Evolutionary conservation across 306 rosid genomes (phyloP).

Genomic region (Malus orientalis): DNA sequence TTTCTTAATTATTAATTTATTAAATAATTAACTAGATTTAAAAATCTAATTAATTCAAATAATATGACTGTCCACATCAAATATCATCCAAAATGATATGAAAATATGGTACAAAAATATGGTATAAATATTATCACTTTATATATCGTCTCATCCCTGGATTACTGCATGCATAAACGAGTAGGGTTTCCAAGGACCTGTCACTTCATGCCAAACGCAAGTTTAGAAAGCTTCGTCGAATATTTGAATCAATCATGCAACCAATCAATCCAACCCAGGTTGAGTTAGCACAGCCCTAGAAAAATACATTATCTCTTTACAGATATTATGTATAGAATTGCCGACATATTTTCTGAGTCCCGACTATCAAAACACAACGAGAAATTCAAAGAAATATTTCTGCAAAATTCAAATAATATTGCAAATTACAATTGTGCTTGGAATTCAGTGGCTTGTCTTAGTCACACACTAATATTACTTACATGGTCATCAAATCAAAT

Average conservation of each 20-base stretch:
- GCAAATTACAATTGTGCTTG: neutral
- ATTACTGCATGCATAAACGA: neutral
- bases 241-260: neutral
- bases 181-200: neutral
- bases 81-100: no score
- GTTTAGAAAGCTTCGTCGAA: neutral
- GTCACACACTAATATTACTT: neutral
- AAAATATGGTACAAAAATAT: no score
- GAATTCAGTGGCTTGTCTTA: neutral
- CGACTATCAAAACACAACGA: neutral
- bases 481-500: neutral
- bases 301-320: neutral
- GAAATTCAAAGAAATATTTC: neutral
- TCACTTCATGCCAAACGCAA: slow-evolving; percentile 1
- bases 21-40: no score
- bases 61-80: no score
- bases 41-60: no score
- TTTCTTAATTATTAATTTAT: no score
- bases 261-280: slow-evolving; percentile 2
- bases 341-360: neutral
- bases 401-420: neutral
- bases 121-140: no score
- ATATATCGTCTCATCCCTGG: no score
- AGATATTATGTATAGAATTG: neutral
- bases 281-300: neutral